Conservation (phyloP, 228 moss, liverwort and hornwort species). For the Sphagnum fallax region DNA sequence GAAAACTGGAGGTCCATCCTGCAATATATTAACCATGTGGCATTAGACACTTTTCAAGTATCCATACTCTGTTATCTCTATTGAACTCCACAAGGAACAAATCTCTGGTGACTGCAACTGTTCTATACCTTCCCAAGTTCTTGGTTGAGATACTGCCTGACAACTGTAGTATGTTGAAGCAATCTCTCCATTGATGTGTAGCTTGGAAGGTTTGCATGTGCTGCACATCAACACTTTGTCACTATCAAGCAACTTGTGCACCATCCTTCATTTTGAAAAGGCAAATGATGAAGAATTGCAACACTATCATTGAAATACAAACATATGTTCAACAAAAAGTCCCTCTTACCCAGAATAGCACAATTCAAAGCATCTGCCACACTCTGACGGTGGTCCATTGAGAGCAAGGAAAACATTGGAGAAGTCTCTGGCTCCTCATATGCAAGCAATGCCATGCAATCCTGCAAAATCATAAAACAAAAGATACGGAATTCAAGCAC, state of each 20-base stretch:
- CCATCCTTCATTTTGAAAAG: too few species aligned
- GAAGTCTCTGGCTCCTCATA: conserved; percentile 83
- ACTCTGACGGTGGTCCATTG: conserved; percentile 72
- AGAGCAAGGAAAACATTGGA: conserved; percentile 68
- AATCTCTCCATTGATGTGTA: conserved; percentile 90
- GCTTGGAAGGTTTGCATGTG: conserved; percentile 90
- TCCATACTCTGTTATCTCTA: too few species aligned
- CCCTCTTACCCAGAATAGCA: conserved; percentile 57
- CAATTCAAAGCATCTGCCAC: conserved; percentile 78
- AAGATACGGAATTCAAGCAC: too few species aligned
- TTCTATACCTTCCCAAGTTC: conserved; percentile 71
- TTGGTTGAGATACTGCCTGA: conserved; percentile 74
- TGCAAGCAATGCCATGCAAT: conserved; percentile 86
- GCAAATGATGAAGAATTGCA: too few species aligned
- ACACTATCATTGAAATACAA: too few species aligned
- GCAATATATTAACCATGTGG: conserved; percentile 7
- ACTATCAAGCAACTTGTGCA: too few species aligned
- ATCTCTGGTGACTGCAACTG: too few species aligned
- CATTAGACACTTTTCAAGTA: neutral
- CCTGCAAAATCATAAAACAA: conserved; percentile 20
- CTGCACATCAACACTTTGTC: conserved; percentile 14
- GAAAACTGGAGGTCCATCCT: conserved; percentile 82
- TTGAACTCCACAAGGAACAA: neutral
- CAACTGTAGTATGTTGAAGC: conserved; percentile 74
- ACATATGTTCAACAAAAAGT: too few species aligned